Base-by-base conservation (phyloP, 768 basidiomycete species). In the Hericium rajendrae region DNA sequence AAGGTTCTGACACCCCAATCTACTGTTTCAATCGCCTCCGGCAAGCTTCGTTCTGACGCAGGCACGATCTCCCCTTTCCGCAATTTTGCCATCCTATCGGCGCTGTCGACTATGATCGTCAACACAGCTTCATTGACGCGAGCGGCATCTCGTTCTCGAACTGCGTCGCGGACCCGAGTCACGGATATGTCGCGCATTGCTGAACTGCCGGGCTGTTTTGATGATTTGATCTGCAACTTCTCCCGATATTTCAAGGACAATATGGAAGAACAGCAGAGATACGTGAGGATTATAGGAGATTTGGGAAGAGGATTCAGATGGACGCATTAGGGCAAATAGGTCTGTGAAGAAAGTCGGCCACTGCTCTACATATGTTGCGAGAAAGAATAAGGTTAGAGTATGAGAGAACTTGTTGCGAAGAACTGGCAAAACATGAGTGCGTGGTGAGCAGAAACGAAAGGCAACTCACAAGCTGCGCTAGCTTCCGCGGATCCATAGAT, bases 171-270 rank as follows among this genome's bases (percentile, higher is more conserved):
- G 51, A 98, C 86, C 51, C 84, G 82, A 18, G 75, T 99, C 97
- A 56, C 93, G 83, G 48, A 78, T 75, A 67, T 92, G 85, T 51
- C 97, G 81, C 51, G 76, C 81, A 8, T 77, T 73, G 55, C 76
- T 84, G 68, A 81, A 93, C 46, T 82, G 69, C 53, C 94, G 78
- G 13, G 94, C 94, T 52, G 89, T 80, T 72, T 95, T 93, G 65
- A 98, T 83, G 60, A 92, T 83, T 65, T 91, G 88, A 73, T 99
- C 97, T 52, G 92, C 92, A n/a, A 98, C 89, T 71, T 99, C 97
- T 12, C 90, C 89, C 0, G 94, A 94, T 55, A 98, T 94, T 70
- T 99, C 97, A 58, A 89, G 83, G 48, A 99, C 78, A 63, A 97
- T 78, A 66, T 90, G 93, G 69, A 98, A 90, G 69, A 97, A 84